A percentile compares a stretch with the other conserved stretches of the same genome.
phyloP scores from a whole-genome alignment of 371 early-diverging fungal genomes.

The Zychaea mexicana region DNA sequence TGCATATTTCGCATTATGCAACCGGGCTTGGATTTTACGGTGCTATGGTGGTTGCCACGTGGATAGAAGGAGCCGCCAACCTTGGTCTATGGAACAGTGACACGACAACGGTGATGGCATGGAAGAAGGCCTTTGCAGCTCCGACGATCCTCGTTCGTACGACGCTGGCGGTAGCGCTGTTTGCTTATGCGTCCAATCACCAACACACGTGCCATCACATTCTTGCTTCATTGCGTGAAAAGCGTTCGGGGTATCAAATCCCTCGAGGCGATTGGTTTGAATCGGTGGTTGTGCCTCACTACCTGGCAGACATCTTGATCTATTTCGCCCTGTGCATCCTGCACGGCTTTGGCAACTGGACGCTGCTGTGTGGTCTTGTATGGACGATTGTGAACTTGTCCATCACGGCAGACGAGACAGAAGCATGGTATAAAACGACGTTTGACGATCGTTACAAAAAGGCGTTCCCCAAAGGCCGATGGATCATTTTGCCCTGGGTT shows the following conservation, averaged over 20 bases:
- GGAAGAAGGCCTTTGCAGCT: neutral
- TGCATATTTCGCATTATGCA: constrained; percentile 72
- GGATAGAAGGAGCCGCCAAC: constrained; percentile 43
- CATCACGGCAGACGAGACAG: constrained; percentile 64
- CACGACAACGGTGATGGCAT: neutral
- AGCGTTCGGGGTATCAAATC: constrained; percentile 44
- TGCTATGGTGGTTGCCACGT: constrained; percentile 50
- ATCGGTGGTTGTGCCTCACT: constrained; percentile 70
- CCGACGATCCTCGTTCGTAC: constrained; percentile 6
- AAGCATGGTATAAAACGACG: constrained; percentile 59
- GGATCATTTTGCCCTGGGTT: constrained; percentile 44
- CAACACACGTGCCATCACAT: constrained; percentile 70
- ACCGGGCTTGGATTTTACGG: constrained; percentile 73
- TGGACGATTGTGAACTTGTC: constrained; percentile 68
- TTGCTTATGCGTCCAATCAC: constrained; percentile 59
- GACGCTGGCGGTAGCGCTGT: constrained; percentile 26
- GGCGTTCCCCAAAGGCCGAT: constrained; percentile 37
- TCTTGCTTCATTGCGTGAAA: constrained; percentile 57
- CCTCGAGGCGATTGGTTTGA: constrained; percentile 78
- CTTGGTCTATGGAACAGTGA: constrained; percentile 24
- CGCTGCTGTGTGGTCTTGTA: constrained; percentile 41
- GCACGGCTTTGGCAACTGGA: constrained; percentile 28
- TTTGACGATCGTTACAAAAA: constrained; percentile 46
- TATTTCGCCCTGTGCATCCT: constrained; percentile 55
- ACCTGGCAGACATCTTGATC: constrained; percentile 74